phyloP scores from a whole-genome alignment of 1,284 basidiomycete genomes.

The Moniliella sp. region DNA sequence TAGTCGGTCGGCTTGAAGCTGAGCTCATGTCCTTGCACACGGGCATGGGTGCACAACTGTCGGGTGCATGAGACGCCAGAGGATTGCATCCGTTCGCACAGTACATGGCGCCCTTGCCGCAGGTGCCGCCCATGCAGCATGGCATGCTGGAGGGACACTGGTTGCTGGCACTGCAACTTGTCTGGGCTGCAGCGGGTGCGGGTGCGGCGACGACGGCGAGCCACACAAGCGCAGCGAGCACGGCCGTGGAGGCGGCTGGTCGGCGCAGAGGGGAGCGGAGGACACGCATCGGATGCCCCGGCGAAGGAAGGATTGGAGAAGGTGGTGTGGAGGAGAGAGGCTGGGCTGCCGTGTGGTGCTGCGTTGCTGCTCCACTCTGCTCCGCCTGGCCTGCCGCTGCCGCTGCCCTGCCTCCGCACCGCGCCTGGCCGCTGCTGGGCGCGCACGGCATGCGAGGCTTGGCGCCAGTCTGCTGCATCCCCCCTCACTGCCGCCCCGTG shows the following conservation, averaged over 20 bases:
- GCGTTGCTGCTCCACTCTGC: too few relatives aligned
- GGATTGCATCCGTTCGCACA: not conserved
- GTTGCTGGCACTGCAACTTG: not conserved
- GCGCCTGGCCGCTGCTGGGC: too few relatives aligned
- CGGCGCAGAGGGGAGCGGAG: not conserved
- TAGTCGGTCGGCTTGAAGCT: not conserved
- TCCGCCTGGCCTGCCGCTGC: too few relatives aligned
- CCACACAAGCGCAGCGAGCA: not conserved
- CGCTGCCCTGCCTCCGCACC: too few relatives aligned
- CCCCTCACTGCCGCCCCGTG: too few relatives aligned
- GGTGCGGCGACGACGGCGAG: not conserved
- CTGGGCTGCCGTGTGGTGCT: too few relatives aligned
- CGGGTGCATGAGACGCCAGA: not conserved
- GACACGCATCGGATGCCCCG: too few relatives aligned
- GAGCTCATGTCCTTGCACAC: too few relatives aligned
- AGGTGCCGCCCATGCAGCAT: constrained; percentile 8
- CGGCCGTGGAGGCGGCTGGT: not conserved
- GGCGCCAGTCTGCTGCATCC: too few relatives aligned
- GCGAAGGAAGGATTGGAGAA: too few relatives aligned
- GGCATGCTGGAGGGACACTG: not conserved
- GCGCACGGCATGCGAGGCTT: too few relatives aligned
- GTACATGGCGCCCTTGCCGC: not conserved
- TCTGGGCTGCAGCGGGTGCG: not conserved
- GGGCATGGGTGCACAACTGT: not conserved
- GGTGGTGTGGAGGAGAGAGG: too few relatives aligned